A percentile compares a stretch with the other conserved stretches of the same genome.
These are phyloP conservation scores for Pseudopithomyces maydicus DNA, from an alignment of 2,329 filamentous ascomycete species.

Conservation along the genomic window DNA sequence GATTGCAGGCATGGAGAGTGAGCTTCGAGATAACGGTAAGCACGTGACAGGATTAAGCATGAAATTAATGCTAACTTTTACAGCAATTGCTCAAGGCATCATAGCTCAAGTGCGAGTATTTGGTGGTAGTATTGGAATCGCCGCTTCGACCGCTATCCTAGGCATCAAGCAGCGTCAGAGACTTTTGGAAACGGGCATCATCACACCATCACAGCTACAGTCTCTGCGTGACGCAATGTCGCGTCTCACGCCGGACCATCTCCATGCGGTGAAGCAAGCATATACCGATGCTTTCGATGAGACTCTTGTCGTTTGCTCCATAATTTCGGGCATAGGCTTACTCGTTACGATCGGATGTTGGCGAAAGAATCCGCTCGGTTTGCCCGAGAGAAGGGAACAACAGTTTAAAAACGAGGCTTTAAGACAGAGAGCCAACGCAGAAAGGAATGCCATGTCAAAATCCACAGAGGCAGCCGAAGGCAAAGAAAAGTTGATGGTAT, in stretches of 20 bases:
- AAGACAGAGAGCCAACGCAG: not conserved
- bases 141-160: slow-evolving; percentile 15
- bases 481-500: not conserved
- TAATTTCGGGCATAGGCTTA: slow-evolving; percentile 18
- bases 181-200: slow-evolving; percentile 8
- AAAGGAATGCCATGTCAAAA: not conserved
- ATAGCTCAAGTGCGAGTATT: slow-evolving; percentile 16
- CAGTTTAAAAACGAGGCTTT: not conserved
- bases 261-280: slow-evolving; percentile 8
- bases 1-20: slow-evolving; percentile 10
- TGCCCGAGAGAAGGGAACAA: not conserved
- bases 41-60: not conserved
- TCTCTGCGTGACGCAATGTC: slow-evolving; percentile 14
- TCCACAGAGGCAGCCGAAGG: not conserved
- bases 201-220: slow-evolving; percentile 8
- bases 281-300: slow-evolving; percentile 24
- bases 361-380: slow-evolving; percentile 6
- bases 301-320: slow-evolving; percentile 19
- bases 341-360: slow-evolving; percentile 17
- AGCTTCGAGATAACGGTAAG: slow-evolving; percentile 9
- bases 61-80: not conserved
- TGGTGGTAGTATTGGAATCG: slow-evolving; percentile 16
- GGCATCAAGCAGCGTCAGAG: slow-evolving; percentile 12
- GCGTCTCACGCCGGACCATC: not conserved
- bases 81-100: slow-evolving; percentile 14